Percentiles rank a stretch among this genome's conserved stretches.
These are phyloP conservation scores for Gremmenia infestans DNA, from an alignment of 2,329 filamentous ascomycete genomes.

Conservation along the genomic window DNA sequence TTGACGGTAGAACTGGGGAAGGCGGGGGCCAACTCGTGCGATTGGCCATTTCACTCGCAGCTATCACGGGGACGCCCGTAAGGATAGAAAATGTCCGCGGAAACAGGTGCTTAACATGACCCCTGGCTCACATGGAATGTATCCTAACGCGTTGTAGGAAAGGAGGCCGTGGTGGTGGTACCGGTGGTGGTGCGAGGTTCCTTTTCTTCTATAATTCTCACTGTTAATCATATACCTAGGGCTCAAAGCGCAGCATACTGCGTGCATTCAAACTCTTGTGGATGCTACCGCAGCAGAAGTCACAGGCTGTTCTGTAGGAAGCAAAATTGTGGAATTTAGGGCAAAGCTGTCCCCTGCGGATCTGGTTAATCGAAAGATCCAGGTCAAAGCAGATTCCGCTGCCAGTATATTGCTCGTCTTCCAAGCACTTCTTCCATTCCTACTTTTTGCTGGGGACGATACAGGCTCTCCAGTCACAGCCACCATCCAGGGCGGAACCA, in stretches of 20 bases:
- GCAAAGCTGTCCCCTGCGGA: slow-evolving; percentile 26
- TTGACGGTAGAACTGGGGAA: slow-evolving; percentile 55
- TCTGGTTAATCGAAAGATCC: slow-evolving; percentile 38
- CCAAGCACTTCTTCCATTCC: slow-evolving; percentile 55
- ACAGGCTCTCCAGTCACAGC: slow-evolving; percentile 42
- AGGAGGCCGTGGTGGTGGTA: slow-evolving; percentile 3
- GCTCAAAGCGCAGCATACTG: slow-evolving; percentile 56
- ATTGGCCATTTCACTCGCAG: slow-evolving; percentile 50
- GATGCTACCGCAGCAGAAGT: slow-evolving; percentile 47
- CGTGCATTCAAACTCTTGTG: slow-evolving; percentile 50
- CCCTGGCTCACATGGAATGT: too few species aligned
- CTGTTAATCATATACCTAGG: slow-evolving; percentile 34
- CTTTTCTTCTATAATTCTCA: background rate
- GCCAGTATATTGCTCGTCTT: slow-evolving; percentile 54
- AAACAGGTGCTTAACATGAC: slow-evolving; percentile 36
- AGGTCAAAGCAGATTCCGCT: slow-evolving; percentile 46
- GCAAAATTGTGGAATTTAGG: slow-evolving; percentile 32
- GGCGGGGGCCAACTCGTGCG: slow-evolving; percentile 59
- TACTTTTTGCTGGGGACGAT: slow-evolving; percentile 48
- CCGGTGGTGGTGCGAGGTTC: slow-evolving; percentile 20
- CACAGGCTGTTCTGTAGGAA: slow-evolving; percentile 47
- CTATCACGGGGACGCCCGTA: slow-evolving; percentile 49
- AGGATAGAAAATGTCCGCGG: slow-evolving; percentile 51
- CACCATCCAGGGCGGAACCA: slow-evolving; percentile 54
- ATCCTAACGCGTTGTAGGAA: too few species aligned